Evolutionary conservation across 2,329 filamentous ascomycete species (phyloP), one percentile per base, ranked within the genome.

Genomic region (Ophiostoma novo-ulmi): DNA sequence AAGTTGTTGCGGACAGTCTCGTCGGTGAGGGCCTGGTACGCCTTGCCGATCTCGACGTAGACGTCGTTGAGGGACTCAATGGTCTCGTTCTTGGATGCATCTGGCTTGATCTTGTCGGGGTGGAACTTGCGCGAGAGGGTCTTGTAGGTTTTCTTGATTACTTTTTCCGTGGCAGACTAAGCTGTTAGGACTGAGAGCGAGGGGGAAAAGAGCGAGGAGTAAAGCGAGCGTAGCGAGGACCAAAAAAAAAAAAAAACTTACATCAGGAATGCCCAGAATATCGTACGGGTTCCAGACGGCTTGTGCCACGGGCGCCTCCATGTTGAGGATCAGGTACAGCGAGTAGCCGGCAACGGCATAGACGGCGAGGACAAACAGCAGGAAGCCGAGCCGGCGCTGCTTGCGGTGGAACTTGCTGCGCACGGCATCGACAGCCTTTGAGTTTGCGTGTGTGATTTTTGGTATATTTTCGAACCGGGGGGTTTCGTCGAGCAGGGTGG

Each of bases 241-340:
- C 2, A 3, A 41, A 14, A 41, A 2, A 17, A 3, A 14, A 48
- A 17, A 1, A 10, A 22, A 58, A 67, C 67, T 14, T 39, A 93
- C 91, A 80, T 94, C 91, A 75, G 91, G 88, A 71, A 99, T 86
- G 65, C 92, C 92, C 71, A 99, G 82, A 76, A 99, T 96, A 75
- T 97, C 92, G 81, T 98, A 99, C 1, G 95, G 95, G 81, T 99
- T 96, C 92, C 94, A 99, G 71, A 97, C 85, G 81, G 95, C 93
- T 67, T 89, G 86, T 39, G 85, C 80, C 17, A 26, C 69, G 1
- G 88, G 88, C 71, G 87, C 87, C 75, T 91, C 87, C 70, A 93
- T 95, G 68, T 91, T 89, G 72, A 89, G 79, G 78, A 98, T 97
- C 72, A 99, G 85, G 80, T 98, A 99, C 38, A 91, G 83, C 93